Conservation (phyloP, 2,329 filamentous ascomycete genomes). For the Colletotrichum siamense region DNA sequence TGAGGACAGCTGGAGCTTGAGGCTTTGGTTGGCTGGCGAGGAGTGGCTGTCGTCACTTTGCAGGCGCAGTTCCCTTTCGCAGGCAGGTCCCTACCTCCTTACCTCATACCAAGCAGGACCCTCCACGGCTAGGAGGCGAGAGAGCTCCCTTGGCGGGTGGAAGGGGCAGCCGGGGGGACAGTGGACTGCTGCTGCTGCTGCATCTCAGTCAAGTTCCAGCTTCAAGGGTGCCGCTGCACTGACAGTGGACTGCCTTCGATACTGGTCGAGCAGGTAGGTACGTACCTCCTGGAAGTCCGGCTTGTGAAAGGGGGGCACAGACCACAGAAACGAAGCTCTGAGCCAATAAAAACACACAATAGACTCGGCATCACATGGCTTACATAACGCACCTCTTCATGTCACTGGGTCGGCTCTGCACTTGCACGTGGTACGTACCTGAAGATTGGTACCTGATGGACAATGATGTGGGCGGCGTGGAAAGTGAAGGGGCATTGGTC, state of each 20-base stretch:
- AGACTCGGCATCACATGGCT: not conserved
- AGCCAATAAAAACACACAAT: not conserved
- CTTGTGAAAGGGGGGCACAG: constrained; percentile 17
- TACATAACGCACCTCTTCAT: constrained; percentile 3
- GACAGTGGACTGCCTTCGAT: not conserved
- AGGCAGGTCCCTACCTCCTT: not conserved
- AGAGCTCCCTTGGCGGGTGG: not conserved
- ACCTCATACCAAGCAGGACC: not conserved
- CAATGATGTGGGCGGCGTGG: not conserved
- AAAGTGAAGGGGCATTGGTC: not conserved
- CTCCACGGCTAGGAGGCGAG: not conserved
- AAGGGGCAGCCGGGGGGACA: not conserved
- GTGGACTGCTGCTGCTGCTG: not conserved
- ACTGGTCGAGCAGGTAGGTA: not conserved
- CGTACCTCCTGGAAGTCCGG: not conserved
- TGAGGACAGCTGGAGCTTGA: constrained; percentile 21
- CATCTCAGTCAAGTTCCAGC: not conserved
- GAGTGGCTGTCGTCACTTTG: constrained; percentile 23
- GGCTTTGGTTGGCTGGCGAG: constrained; percentile 10
- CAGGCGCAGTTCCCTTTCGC: not conserved
- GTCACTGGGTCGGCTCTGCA: not conserved
- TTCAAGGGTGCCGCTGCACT: not conserved
- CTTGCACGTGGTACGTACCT: not conserved
- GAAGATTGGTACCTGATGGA: not conserved
- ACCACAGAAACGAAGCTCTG: not conserved